Evolutionary conservation across 148 eudicot species (phyloP).

Genomic region (Vaccinium darrowii): DNA sequence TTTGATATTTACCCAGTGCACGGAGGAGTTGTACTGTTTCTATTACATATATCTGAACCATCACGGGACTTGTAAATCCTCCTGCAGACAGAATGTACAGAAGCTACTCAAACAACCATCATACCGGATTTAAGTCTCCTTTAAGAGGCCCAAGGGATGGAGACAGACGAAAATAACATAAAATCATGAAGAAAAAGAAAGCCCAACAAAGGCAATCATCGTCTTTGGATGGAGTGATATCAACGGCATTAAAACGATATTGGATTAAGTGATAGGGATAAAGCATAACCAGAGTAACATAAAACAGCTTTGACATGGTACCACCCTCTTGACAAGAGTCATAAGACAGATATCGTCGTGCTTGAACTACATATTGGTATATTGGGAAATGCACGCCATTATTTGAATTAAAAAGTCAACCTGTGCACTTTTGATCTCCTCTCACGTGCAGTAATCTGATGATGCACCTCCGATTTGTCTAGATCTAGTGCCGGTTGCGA

Average conservation of each 20-base stretch:
- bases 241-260: not conserved
- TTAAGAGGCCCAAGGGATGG: not conserved
- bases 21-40: conserved; percentile 72
- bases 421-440: conserved; percentile 72
- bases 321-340: not conserved
- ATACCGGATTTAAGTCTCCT: not conserved
- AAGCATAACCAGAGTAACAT: not conserved
- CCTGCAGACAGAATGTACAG: conserved; percentile 37
- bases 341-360: not conserved
- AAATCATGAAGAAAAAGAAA: no score
- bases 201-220: not conserved
- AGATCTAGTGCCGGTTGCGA: conserved; percentile 92
- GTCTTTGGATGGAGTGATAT: not conserved
- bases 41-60: conserved; percentile 43
- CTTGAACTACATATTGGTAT: not conserved
- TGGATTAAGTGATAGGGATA: not conserved
- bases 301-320: conserved; percentile 1
- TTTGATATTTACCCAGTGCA: conserved; percentile 72
- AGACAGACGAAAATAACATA: not conserved
- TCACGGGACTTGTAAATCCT: conserved; percentile 66
- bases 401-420: conserved; percentile 28
- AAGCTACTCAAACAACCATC: not conserved
- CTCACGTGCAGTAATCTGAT: conserved; percentile 77
- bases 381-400: not conserved
- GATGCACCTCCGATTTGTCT: conserved; percentile 75